Evolutionary conservation across 768 basidiomycete species (phyloP).

Genomic region (Dentipellis sp.): DNA sequence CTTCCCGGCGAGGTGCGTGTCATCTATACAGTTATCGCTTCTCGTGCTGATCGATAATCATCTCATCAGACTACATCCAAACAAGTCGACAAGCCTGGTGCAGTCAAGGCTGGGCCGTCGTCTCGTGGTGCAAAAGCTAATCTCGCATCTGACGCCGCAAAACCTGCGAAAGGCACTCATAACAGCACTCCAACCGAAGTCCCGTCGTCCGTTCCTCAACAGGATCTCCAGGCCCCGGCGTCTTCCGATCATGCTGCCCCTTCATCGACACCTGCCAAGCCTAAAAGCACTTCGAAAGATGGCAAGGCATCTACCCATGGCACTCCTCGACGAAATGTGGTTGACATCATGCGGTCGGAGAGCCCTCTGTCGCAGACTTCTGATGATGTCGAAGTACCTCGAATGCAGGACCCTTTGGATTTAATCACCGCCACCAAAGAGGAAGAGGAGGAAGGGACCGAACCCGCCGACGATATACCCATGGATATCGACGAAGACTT

Average conservation of each 20-base stretch:
- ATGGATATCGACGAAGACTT: conserved; percentile 23
- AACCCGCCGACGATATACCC: conserved; percentile 34
- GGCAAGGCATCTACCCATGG: background rate
- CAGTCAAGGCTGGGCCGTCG: background rate
- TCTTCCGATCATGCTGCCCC: background rate
- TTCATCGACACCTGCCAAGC: background rate
- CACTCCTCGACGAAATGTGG: background rate
- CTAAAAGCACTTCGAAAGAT: too few species aligned
- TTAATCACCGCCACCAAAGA: background rate
- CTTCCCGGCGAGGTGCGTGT: background rate
- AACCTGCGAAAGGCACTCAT: conserved; percentile 7
- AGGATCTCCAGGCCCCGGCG: conserved; percentile 25
- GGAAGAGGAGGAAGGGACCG: conserved; percentile 20
- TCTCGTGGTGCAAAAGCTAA: background rate
- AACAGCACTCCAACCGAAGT: conserved; percentile 22
- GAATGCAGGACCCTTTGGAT: conserved; percentile 1
- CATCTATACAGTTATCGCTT: background rate
- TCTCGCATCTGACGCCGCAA: conserved; percentile 2
- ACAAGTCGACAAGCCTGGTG: background rate
- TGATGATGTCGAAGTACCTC: background rate
- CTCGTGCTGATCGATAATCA: too few species aligned
- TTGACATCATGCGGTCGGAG: background rate
- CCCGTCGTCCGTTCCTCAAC: conserved; percentile 54
- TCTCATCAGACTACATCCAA: too few species aligned
- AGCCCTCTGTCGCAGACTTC: background rate